These are phyloP conservation scores for Helicostylum pulchrum DNA, from an alignment of 192 early-diverging fungal species.

Conservation along the genomic window DNA sequence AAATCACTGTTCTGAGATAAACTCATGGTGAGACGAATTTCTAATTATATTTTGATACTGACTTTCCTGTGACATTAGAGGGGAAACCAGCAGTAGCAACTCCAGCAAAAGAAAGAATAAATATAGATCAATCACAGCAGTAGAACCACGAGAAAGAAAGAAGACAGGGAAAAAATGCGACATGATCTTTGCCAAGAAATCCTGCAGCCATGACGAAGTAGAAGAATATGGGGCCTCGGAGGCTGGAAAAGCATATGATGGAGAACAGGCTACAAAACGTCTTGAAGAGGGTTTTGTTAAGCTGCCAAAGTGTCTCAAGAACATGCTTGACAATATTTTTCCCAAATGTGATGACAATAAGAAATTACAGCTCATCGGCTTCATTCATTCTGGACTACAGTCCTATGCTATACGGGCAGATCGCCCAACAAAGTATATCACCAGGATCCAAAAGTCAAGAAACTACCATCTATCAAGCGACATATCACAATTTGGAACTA, in stretches of 20 bases:
- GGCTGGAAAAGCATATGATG: neutral
- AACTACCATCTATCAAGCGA: neutral
- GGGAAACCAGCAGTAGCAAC: neutral
- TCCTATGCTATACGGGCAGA: neutral
- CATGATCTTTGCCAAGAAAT: neutral
- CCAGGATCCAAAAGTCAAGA: neutral
- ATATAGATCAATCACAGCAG: neutral
- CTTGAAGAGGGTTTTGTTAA: neutral
- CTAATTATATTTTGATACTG: neutral
- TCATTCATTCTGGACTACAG: constrained; percentile 3
- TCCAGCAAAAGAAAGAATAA: neutral
- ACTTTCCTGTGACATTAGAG: neutral
- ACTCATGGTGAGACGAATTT: neutral
- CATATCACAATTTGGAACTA: neutral
- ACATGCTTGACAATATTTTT: neutral
- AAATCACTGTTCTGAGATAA: neutral
- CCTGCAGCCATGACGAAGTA: neutral
- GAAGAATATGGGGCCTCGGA: neutral
- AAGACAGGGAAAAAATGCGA: neutral
- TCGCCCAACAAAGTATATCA: neutral
- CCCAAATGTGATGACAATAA: neutral
- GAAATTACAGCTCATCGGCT: neutral
- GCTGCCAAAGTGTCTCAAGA: neutral
- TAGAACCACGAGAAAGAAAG: neutral
- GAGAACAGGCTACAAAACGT: neutral